Evolutionary conservation across 495 filamentous ascomycete genomes (phyloP), one percentile per base, ranked within the genome.

Genomic region (Penicillium herquei): DNA sequence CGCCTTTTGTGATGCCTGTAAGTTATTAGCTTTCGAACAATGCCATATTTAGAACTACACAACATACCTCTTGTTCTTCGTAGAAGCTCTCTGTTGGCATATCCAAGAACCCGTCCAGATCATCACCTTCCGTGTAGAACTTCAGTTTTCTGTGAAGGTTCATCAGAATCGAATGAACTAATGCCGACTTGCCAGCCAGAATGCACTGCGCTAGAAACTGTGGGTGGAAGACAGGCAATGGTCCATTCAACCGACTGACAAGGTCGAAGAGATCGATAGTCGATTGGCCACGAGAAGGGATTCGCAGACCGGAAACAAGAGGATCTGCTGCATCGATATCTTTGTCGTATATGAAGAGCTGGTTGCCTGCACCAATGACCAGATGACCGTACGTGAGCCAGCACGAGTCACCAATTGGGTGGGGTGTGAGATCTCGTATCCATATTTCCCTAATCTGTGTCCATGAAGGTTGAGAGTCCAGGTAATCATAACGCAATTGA

Each of bases 401-500:
- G 35, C 87, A 87, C 6, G 91, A 93, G 62, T 96, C 93, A 5
- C 91, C 91, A 54, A 99, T 96, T 0, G 90, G 91, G 64, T 96
- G 90, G 39, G 92, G 90, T 21, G 93, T 96, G 39, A 92, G 77
- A 55, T 91, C 85, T 50, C 86, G 79, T 49, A 90, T 94, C 62
- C 79, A 84, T 39, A 96, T 89, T 63, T 96, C 88, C 54, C 90
- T 75, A 55, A 96, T 87, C 17, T 85, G 77, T 10, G 89, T 89
- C 93, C 93, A 98, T 2, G 92, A 91, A 6, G 92, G 89, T n/a
- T 86, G 87, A 51, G 90, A 84, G 55, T 93, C 88, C 39, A 96
- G 73, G 63, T 98, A 96, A 67, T 98, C 93, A 64, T 93, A 98
- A 18, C 93, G 87, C 73, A 96, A 86, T 68, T 98, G 92, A 18